These are phyloP conservation scores for Mallotus japonicus DNA, from an alignment of 441 rosid genomes.

Conservation along the genomic window DNA sequence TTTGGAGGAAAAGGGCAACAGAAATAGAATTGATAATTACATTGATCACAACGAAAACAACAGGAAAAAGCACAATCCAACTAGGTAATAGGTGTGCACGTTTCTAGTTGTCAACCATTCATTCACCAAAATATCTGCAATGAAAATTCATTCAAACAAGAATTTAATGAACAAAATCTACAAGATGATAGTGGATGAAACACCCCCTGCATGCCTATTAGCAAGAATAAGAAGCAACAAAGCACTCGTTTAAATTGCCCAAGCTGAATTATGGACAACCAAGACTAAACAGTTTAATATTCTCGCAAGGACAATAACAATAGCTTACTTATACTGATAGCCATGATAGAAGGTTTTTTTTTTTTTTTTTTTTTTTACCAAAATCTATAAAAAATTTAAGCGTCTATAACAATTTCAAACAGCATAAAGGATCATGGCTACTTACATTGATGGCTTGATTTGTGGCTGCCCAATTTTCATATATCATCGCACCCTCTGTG, in stretches of 20 bases:
- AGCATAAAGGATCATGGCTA: background rate
- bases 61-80: background rate
- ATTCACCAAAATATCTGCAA: background rate
- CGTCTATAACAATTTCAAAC: background rate
- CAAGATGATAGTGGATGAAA: background rate
- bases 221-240: background rate
- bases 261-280: background rate
- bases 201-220: background rate
- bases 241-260: background rate
- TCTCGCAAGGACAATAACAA: background rate
- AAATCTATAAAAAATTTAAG: background rate
- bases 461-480: constrained; percentile 53
- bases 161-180: background rate
- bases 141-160: background rate
- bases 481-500: constrained; percentile 44
- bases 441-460: constrained; percentile 41
- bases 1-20: background rate
- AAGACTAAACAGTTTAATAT: background rate
- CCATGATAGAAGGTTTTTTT: too few relatives aligned
- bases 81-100: background rate
- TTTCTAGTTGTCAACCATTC: background rate
- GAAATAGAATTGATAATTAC: background rate
- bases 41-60: background rate
- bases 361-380: too few relatives aligned
- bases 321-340: too few relatives aligned